Evolutionary conservation across 495 filamentous ascomycete species (phyloP), one percentile per base, ranked within the genome.

Genomic region (Penicilliopsis zonata): DNA sequence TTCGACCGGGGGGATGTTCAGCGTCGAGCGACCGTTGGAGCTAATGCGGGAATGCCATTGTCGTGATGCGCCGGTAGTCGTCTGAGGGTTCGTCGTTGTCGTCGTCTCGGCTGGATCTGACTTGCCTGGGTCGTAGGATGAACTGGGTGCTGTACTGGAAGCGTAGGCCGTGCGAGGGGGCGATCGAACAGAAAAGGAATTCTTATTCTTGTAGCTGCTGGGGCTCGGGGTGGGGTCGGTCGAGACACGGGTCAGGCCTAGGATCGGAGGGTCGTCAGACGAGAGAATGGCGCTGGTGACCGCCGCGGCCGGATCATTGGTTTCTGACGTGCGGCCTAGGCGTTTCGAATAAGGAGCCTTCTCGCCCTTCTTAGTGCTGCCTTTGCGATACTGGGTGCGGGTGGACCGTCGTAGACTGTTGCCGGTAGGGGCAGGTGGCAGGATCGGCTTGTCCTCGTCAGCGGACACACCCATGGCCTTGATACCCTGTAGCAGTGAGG

Each of bases 321-420:
- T 70, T 28, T 78, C 73, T 19, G 72, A 69, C 2, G 63, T 45
- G 33, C 72, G 69, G 3, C 67, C 74, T 24, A 74, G 62, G 34
- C 90, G 67, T 53, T 82, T 90, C 0, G 85, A 79, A 41, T 84
- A 82, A 16, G 80, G 76, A 4, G 72, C 67, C 31, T 78, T 68
- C 43, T 88, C 82, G 27, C 81, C 80, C 48, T 80, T 86, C 37
- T 75, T 75, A 31, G 86, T 53, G 60, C 86, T 94, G 9, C 87
- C 90, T 33, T 82, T 81, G 46, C 85, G 67, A 47, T 98, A 98
- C 18, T 84, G 86, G 10, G 90, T 99, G 22, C 85, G 72, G 10
- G 86, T 99, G 22, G 92, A 93, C 34, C 90, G 71, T 40, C 86
- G 72, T 31, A 99, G 67, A 12, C 84, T 80, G 47, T 77, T 75